Evolutionary conservation across 805 yeast species (phyloP).

Genomic region (Candida verbasci): DNA sequence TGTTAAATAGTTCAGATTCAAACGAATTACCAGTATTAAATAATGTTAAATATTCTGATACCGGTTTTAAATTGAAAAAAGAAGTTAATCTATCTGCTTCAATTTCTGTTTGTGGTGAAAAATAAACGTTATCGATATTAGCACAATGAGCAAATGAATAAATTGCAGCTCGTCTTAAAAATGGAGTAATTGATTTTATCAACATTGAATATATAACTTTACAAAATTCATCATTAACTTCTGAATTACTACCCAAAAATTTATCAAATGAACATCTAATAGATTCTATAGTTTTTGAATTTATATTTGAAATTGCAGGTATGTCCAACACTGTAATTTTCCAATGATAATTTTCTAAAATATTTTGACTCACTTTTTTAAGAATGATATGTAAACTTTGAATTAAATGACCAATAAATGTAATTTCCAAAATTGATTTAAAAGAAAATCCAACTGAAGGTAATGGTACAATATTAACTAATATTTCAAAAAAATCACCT

Average conservation of each 20-base stretch:
- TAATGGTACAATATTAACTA: constrained; percentile 48
- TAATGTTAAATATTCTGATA: constrained; percentile 21
- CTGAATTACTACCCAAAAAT: constrained; percentile 7
- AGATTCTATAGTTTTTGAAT: constrained; percentile 15
- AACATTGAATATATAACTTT: constrained; percentile 48
- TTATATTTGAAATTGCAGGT: constrained; percentile 24
- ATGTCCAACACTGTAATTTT: constrained; percentile 31
- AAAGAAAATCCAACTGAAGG: constrained; percentile 42
- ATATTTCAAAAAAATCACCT: constrained; percentile 48
- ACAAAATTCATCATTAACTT: constrained; percentile 25
- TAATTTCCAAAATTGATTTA: constrained; percentile 44
- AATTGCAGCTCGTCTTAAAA: constrained; percentile 58
- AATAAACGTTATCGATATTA: constrained; percentile 28
- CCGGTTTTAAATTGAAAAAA: constrained; percentile 37
- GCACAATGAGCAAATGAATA: constrained; percentile 53
- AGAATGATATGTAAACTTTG: constrained; percentile 35
- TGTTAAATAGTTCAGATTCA: constrained; percentile 22
- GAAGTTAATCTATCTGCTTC: constrained; percentile 56
- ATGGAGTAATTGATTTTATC: constrained; percentile 56
- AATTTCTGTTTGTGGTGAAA: constrained; percentile 15
- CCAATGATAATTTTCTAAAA: constrained; percentile 17
- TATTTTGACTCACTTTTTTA: constrained; percentile 22
- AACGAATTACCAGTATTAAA: constrained; percentile 15
- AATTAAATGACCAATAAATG: constrained; percentile 50
- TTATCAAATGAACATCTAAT: constrained; percentile 23